Base-by-base conservation (phyloP, 208 protist species). In the Zelonia costaricensis region DNA sequence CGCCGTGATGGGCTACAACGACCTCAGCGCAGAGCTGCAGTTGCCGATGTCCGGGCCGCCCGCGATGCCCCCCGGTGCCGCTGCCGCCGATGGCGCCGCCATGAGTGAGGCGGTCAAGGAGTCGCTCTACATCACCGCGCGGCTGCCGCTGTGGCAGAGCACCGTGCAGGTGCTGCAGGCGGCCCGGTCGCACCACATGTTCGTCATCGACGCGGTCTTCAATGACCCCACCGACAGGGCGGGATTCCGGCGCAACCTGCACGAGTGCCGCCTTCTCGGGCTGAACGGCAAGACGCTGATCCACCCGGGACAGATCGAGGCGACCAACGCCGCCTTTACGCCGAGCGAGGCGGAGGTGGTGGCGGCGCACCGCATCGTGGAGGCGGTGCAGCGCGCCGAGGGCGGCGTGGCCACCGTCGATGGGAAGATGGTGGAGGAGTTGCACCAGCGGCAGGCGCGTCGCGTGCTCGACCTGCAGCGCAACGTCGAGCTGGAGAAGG, bases 251-350 rank as follows among this genome's bases (percentile, higher is more conserved):
- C 75, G 66, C 35, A 75, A 83, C 44, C 46, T 91, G 13, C 76
- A 51, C 25, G 65, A 66, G 54, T 80, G 74, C 47, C 74, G 76
- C 23, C 66, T 69, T 10, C 58, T 96, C n/a, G 91, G 91, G 0
- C 88, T 94, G 52, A 74, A 94, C 46, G 91, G 91, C 33, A 89
- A 88, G 56, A 78, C 86, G 15, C 59, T 93, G 3, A 83, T 91
- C 47, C 86, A 91, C 54, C 78, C 84, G 12, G 51, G 60, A 15
- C 87, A 94, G 69, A 78, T 94, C 8, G 58, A 64, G 16, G 33
- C 72, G 1, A 90, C 82, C n/a, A 87, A 96, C 62, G 58, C 58
- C 33, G 62, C 72, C 27, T 96, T 82, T 62, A 77, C 61, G 8
- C 88, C 87, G 15, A 79, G 72, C 7, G 61, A 47, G 42, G 74